Evolutionary conservation across 345 rosid species (phyloP), one percentile per base, ranked within the genome.

Genomic region (Raphanus raphanistrum): DNA sequence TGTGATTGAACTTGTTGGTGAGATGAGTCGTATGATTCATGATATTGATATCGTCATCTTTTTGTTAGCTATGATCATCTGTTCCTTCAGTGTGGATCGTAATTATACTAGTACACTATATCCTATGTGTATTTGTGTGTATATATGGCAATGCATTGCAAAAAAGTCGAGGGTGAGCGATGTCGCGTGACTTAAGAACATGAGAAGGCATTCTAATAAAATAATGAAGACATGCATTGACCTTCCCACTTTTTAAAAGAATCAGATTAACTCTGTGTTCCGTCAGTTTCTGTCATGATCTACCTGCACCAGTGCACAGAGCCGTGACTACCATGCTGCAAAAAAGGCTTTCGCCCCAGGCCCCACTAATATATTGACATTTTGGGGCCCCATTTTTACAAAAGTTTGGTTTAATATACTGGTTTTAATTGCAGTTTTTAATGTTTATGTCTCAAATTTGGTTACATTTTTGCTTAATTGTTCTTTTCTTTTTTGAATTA

Each of bases 231-330:
- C 93, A 88, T 74, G 84, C 92, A 72, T 78, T 83, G 86, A 84
- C 81, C 82, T 82, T 88, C 84, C 43, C 8, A 63, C 38, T 27
- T 1, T 21, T 63, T 29, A 66, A 28, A 82, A 63, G 68, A 66
- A 63, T 71, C 81, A 77, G 75, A 80, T 77, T 11, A 29, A 68
- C 74, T 82, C 76, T 80, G 59, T 58, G 75, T 57, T 78, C 87
- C 91, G 89, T 65, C 82, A 85, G 88, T 80, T 83, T 88, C 81
- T 86, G 71, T 77, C 82, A 77, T 81, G 58, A 64, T 78, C 79
- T 68, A 78, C 81, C 77, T 65, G 62, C 67, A 21, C 21, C n/a
- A n/a, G n/a, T n/a, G n/a, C n/a, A n/a, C n/a, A n/a, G n/a, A n/a
- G n/a, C n/a, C n/a, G n/a, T n/a, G n/a, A n/a, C n/a, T n/a, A n/a